These are phyloP conservation scores for Cercospora janseana DNA, from an alignment of 2,329 filamentous ascomycete genomes.

Conservation along the genomic window DNA sequence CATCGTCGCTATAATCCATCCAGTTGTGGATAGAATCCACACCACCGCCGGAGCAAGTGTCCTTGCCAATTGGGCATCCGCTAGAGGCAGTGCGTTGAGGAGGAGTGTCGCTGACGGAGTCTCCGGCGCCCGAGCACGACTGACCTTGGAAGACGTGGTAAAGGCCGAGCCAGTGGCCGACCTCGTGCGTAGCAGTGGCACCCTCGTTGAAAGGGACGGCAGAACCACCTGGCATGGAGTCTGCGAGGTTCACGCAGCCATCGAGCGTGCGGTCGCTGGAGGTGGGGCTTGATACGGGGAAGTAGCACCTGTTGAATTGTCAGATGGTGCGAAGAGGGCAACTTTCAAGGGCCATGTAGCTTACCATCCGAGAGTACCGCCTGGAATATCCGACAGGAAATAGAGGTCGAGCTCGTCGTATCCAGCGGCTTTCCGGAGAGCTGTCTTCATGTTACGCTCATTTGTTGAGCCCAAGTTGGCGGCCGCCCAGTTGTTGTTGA, in stretches of 20 bases:
- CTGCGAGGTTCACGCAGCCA: constrained; percentile 54
- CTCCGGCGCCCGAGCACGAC: constrained; percentile 41
- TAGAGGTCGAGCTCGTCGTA: constrained; percentile 57
- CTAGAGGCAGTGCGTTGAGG: constrained; percentile 42
- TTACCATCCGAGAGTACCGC: constrained; percentile 21
- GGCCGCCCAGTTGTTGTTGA: constrained; percentile 53
- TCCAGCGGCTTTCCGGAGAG: constrained; percentile 48
- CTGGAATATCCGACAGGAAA: constrained; percentile 52
- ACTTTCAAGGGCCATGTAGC: not conserved
- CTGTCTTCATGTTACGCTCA: constrained; percentile 48
- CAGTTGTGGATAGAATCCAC: constrained; percentile 44
- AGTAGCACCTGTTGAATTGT: constrained; percentile 19
- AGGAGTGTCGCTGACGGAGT: constrained; percentile 44
- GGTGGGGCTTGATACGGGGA: constrained; percentile 41
- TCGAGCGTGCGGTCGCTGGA: constrained; percentile 44
- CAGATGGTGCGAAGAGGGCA: not conserved
- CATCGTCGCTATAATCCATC: constrained; percentile 43
- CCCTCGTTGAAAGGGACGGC: constrained; percentile 47
- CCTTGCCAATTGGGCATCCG: constrained; percentile 50
- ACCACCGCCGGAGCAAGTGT: constrained; percentile 48
- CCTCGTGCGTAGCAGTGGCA: constrained; percentile 45
- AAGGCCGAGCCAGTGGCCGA: constrained; percentile 46
- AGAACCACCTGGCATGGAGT: constrained; percentile 51
- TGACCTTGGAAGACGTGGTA: constrained; percentile 45
- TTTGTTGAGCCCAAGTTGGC: constrained; percentile 43